These are phyloP conservation scores for Murraya koenigii DNA, from an alignment of 345 rosid genomes.

Conservation along the genomic window DNA sequence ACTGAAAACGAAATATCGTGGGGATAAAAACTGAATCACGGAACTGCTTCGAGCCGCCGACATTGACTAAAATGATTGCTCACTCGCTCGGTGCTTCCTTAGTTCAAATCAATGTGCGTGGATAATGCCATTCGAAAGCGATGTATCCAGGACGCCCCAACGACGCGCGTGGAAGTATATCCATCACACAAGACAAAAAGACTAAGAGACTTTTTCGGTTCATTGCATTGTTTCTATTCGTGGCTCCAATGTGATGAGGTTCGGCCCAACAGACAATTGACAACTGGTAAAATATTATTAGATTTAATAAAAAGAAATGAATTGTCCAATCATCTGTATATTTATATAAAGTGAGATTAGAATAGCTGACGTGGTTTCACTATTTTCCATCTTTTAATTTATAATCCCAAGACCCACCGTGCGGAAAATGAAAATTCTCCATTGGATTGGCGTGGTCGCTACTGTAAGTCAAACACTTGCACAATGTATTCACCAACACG, in stretches of 20 bases:
- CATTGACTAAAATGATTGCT: slow-evolving; percentile 12
- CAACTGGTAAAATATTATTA: neutral
- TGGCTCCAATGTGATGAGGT: neutral
- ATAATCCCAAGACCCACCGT: neutral
- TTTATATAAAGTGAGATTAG: no score
- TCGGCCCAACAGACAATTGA: neutral
- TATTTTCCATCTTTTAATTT: no score
- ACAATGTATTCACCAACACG: neutral
- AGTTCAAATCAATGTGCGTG: slow-evolving; percentile 22
- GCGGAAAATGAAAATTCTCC: neutral
- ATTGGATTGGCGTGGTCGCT: no score
- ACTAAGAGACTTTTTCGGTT: neutral
- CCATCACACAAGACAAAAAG: neutral
- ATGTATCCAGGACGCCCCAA: neutral
- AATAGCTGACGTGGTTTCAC: no score
- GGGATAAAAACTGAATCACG: neutral
- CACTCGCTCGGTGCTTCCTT: neutral
- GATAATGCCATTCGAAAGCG: neutral
- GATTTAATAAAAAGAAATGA: neutral
- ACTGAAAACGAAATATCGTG: neutral
- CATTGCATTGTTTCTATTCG: neutral
- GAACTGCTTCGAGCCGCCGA: slow-evolving; percentile 27
- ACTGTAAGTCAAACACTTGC: neutral
- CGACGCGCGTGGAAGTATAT: neutral
- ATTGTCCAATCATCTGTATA: neutral